These are phyloP conservation scores for Kazachstania kunashirensis DNA, from an alignment of 805 yeast genomes.

Conservation along the genomic window DNA sequence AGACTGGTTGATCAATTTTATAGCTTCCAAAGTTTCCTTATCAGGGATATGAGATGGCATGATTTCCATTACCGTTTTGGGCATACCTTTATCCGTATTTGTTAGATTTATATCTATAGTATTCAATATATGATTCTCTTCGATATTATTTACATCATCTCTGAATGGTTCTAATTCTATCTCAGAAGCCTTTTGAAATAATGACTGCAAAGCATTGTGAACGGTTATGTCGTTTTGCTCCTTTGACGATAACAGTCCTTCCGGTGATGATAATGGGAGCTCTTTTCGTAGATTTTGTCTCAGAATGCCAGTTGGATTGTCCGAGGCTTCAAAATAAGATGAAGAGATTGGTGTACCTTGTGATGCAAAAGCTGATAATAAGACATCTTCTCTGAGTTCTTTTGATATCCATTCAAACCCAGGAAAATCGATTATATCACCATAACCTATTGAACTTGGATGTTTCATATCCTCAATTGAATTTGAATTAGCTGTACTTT, in stretches of 20 bases:
- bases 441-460: not conserved
- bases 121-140: not conserved
- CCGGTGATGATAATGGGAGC: too few species aligned
- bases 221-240: not conserved
- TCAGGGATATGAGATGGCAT: slow-evolving; percentile 15
- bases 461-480: not conserved
- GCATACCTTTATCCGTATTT: slow-evolving; percentile 14
- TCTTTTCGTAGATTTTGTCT: too few species aligned
- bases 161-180: not conserved
- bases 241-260: too few species aligned
- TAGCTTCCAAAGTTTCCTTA: slow-evolving; percentile 8
- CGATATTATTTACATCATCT: not conserved
- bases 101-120: slow-evolving; percentile 7
- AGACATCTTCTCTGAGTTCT: slow-evolving; percentile 62
- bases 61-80: slow-evolving; percentile 16
- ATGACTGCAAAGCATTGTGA: slow-evolving; percentile 1
- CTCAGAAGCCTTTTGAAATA: not conserved
- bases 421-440: slow-evolving; percentile 5
- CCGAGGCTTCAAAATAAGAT: not conserved
- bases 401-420: slow-evolving; percentile 47
- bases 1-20: slow-evolving; percentile 13
- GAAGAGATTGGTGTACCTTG: slow-evolving; percentile 10
- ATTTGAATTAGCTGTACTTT: not conserved
- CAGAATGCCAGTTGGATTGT: too few species aligned
- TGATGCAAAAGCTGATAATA: slow-evolving; percentile 63